Conservation (phyloP, 2,329 filamentous ascomycete genomes). For the Xylaria sp. region DNA sequence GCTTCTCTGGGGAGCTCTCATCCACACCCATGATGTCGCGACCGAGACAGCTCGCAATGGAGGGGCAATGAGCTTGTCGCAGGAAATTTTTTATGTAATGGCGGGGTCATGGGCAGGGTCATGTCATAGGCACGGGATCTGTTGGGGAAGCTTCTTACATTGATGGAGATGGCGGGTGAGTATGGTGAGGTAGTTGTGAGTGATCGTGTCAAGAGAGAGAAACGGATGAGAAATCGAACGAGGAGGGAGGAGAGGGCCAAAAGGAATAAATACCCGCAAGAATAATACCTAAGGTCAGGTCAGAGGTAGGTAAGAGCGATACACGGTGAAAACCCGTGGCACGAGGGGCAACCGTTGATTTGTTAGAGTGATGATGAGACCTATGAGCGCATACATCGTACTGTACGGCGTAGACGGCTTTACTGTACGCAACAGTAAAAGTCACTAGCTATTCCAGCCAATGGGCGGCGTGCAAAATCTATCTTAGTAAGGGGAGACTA, state of each 20-base stretch:
- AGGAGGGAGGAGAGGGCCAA: constrained; percentile 5
- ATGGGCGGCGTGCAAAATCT: background rate
- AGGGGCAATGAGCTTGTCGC: no score
- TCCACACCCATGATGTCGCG: background rate
- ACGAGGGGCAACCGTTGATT: constrained; percentile 19
- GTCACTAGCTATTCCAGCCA: background rate
- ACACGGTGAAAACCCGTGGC: constrained; percentile 13
- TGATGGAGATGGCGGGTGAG: background rate
- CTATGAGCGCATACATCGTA: constrained; percentile 11
- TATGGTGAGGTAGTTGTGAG: constrained; percentile 2
- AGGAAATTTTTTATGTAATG: background rate
- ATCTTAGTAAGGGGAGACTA: constrained; percentile 1
- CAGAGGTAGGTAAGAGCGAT: constrained; percentile 3
- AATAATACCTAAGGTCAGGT: background rate
- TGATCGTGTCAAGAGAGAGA: constrained; percentile 6
- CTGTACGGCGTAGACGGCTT: background rate
- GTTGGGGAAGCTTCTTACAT: constrained; percentile 20
- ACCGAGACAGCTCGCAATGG: background rate
- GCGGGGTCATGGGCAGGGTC: constrained; percentile 14
- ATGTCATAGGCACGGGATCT: constrained; percentile 19
- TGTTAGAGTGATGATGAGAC: constrained; percentile 16
- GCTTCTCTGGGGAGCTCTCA: background rate
- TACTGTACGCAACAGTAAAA: background rate
- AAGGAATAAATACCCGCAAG: constrained; percentile 19
- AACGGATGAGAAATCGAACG: constrained; percentile 10